Conservation (phyloP, 495 filamentous ascomycete species). For the Hyphodiscus hymeniophilus region DNA sequence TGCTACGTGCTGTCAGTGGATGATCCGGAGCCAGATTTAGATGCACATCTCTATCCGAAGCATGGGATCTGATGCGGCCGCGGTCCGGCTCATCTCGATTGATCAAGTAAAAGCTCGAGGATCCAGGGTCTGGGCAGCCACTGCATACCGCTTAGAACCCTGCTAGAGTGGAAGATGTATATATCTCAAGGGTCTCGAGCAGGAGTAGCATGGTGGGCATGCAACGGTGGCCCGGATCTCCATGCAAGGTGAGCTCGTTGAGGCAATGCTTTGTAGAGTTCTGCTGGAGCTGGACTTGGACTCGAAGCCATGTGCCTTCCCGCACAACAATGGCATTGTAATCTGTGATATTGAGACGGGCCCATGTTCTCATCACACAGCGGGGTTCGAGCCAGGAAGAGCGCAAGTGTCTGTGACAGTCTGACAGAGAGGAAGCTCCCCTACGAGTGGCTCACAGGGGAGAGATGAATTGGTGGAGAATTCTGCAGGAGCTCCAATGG, state of each 20-base stretch:
- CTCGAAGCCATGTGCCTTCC: not conserved
- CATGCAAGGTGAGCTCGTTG: conserved; percentile 7
- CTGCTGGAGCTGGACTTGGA: not conserved
- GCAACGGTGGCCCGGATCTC: conserved; percentile 10
- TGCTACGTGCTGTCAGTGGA: conserved; percentile 24
- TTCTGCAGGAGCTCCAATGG: not conserved
- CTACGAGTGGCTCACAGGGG: not conserved
- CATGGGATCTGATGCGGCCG: conserved; percentile 20
- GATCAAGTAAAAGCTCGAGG: conserved; percentile 16
- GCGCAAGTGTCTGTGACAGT: not conserved
- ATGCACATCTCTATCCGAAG: conserved; percentile 20
- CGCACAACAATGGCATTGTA: too few species aligned
- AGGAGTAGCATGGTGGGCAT: conserved; percentile 2
- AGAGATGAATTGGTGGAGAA: too few species aligned
- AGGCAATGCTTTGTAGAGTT: conserved; percentile 1
- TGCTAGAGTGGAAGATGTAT: not conserved
- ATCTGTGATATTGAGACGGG: too few species aligned
- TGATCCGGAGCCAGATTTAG: conserved; percentile 18
- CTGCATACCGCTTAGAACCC: conserved; percentile 16
- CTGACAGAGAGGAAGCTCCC: not conserved
- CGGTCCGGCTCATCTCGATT: conserved; percentile 21
- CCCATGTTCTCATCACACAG: not conserved
- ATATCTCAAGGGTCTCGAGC: too few species aligned
- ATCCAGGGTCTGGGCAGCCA: conserved; percentile 17
- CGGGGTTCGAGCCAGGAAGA: not conserved